phyloP scores from a whole-genome alignment of 805 yeast species.

The Candida boleticola region DNA sequence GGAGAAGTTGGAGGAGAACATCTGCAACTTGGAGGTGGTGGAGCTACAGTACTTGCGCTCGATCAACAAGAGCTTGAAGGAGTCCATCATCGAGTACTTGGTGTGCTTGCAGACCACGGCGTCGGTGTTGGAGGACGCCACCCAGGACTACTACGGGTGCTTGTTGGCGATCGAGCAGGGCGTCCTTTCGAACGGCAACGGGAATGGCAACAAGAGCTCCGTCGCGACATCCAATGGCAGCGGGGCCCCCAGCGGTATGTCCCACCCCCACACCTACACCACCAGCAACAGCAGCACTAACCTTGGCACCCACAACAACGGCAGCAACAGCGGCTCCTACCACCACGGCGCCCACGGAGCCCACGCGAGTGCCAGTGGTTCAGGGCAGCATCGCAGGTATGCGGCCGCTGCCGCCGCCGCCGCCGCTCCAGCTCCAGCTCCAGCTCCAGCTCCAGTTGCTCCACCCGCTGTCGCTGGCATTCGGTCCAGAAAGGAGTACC shows the following conservation, averaged over 20 bases:
- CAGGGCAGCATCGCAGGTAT: too few species aligned
- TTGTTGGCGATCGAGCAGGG: conserved; percentile 1
- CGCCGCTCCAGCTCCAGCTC: too few species aligned
- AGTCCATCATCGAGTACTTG: conserved; percentile 45
- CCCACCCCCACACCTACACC: too few species aligned
- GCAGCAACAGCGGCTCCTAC: background rate
- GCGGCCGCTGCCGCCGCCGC: too few species aligned
- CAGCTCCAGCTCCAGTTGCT: too few species aligned
- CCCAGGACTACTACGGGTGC: conserved; percentile 11
- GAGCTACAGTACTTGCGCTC: conserved; percentile 50
- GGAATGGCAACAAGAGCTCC: background rate
- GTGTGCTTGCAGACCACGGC: conserved; percentile 27
- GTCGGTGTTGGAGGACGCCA: conserved; percentile 22
- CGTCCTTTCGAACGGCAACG: background rate
- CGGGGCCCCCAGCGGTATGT: background rate
- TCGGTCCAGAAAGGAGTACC: background rate
- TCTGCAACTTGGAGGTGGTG: conserved; percentile 49
- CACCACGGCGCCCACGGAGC: too few species aligned
- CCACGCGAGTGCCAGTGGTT: too few species aligned
- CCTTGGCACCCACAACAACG: background rate
- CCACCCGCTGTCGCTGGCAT: too few species aligned
- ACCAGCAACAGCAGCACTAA: background rate
- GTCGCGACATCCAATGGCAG: background rate
- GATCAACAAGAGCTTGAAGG: conserved; percentile 44
- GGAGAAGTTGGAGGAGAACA: conserved; percentile 53